Evolutionary conservation across 805 yeast genomes (phyloP), one percentile per base, ranked within the genome.

Genomic region (Schizosaccharomyces japonicus): DNA sequence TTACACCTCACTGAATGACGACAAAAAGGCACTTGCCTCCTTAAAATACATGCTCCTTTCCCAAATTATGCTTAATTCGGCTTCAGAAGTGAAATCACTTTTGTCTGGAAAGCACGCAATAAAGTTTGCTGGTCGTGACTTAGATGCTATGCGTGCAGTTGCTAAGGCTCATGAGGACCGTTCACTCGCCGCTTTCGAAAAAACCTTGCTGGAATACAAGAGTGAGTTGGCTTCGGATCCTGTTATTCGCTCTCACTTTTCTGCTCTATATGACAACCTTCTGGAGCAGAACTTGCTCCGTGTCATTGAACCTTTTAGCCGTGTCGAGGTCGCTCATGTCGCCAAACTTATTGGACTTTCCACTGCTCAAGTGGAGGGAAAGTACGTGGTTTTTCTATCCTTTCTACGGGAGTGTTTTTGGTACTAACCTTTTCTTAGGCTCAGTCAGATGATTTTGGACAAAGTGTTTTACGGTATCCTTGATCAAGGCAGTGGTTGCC

Each of bases 401-500:
- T n/a, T n/a, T n/a, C n/a, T n/a, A n/a, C n/a, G n/a, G n/a, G n/a
- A n/a, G n/a, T n/a, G n/a, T n/a, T n/a, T n/a, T n/a, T n/a, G n/a
- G n/a, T n/a, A n/a, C n/a, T n/a, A n/a, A n/a, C n/a, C n/a, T n/a
- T n/a, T n/a, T n/a, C n/a, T n/a, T n/a, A n/a, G n/a, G 62, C 69
- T 90, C 53, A 77, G 92, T 45, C 95, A 87, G 63, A 87, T 90
- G 96, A 87, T 90, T 55, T 70, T 90, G 56, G 98, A 90, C 63
- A 79, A 82, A 57, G 80, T 84, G n/a, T 83, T 90, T 56, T 80
- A 77, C 58, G 99, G 98, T 45, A 96, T 90, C 32, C 69, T 90
- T 55, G 98, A 90, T 62, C 99, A 90, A 66, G 96, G 96, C 44
- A 85, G 85, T 60, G 98, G 98, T 6, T 90, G 95, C 94, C 70